Conservation (phyloP, 2,329 filamentous ascomycete genomes). For the Ophiostoma angusticollis region DNA sequence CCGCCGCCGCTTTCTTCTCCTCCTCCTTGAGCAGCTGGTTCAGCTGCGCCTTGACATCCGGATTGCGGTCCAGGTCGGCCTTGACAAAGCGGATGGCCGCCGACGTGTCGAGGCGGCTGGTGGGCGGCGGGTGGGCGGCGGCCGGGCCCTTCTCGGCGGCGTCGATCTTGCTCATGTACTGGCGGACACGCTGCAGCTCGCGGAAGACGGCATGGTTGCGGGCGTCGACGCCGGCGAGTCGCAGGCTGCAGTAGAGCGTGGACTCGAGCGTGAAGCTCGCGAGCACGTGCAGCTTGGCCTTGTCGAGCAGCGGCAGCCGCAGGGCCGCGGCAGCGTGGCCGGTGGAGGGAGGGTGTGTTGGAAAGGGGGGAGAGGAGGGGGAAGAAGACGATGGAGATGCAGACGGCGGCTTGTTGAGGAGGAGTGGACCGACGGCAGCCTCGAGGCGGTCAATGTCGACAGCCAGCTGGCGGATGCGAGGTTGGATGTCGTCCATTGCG, state of each 20-base stretch:
- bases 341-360: neutral
- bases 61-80: constrained; percentile 49
- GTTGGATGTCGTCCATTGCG: constrained; percentile 39
- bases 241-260: constrained; percentile 69
- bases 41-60: constrained; percentile 37
- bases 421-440: constrained; percentile 58
- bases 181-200: constrained; percentile 75
- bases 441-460: constrained; percentile 70
- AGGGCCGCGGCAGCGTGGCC: constrained; percentile 46
- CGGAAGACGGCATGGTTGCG: constrained; percentile 73
- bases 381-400: too few species aligned
- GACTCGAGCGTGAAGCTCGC: constrained; percentile 84
- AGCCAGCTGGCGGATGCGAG: constrained; percentile 61
- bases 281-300: constrained; percentile 85
- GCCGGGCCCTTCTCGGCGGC: constrained; percentile 47
- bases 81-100: constrained; percentile 74
- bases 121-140: constrained; percentile 24
- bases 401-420: constrained; percentile 24
- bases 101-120: constrained; percentile 51
- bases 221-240: constrained; percentile 67
- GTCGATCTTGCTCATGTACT: constrained; percentile 91
- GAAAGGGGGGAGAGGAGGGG: neutral
- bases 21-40: constrained; percentile 43
- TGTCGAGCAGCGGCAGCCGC: constrained; percentile 82
- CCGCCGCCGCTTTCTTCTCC: constrained; percentile 8